Base-by-base conservation (phyloP, 225 moss, liverwort and hornwort genomes). In the Lunularia cruciata region DNA sequence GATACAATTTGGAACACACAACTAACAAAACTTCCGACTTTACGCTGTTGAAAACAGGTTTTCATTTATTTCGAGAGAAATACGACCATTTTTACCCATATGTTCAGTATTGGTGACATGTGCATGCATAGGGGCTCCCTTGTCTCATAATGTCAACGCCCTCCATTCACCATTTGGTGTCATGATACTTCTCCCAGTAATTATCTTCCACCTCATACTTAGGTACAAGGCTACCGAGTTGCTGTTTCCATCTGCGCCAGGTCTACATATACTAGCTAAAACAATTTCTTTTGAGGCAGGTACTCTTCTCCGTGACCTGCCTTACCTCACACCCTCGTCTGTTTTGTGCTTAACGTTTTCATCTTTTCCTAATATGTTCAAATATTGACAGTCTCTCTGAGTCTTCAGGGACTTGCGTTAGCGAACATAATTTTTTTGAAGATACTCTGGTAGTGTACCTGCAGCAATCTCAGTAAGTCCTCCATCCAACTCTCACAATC, bases 221-320 rank as follows among this genome's bases (percentile, higher is more conserved):
- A 92, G 95, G 33, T 89, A 90, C 72, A 83, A 86, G 79, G 74
- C 79, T 5, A 86, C 90, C 3, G 79, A 83, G 69, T 56, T 47
- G 11, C 5, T 72, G 32, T 90, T 89, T 63, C 78, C 83, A 6
- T 79, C 83, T 14, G 88, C 84, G 30, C 35, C 70, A 27, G 95
- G 92, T 73, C 60, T 90, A 54, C 84, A 81, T 38, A 87, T 79
- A 2, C 86, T 96, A 55, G 81, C 90, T 23, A 86, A 78, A 80
- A 92, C 95, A 33, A 76, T 96, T 60, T 92, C 92, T 46, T 86
- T 92, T 26, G 88, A 92, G 74, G 90, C 92, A 84, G 95, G 95
- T 92, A 79, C 35, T 25, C 32, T 45, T 2, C 12, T 45, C 18
- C 18, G 14, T 12, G 12, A 45, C 6, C 45, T 7, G 12, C 45